Evolutionary conservation across 441 rosid genomes (phyloP), one percentile per base, ranked within the genome.

Genomic region (Eutrema salsugineum): DNA sequence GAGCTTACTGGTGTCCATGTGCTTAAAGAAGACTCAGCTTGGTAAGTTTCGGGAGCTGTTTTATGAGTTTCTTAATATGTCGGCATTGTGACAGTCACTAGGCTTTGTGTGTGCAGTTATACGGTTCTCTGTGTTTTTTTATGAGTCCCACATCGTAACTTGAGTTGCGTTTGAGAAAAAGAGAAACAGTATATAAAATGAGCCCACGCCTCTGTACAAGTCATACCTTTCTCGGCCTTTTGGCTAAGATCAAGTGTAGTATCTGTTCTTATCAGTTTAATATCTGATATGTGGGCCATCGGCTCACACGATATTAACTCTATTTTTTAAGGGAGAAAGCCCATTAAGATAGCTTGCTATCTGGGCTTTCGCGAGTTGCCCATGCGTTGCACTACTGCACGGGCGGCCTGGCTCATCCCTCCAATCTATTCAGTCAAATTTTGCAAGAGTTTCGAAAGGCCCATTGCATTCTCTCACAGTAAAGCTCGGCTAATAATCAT

Each of bases 201-300:
- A 3, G 6, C 65, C 42, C 6, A 24, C 0, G 10, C 0, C 0
- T 0, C 5, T 0, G 0, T 0, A 0, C 11, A 56, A 49, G 0
- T 40, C 50, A 74, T 58, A 70, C 66, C 59, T 70, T 70, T 70
- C 59, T 69, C 66, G 73, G 73, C 73, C 96, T 91, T 86, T 87
- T 82, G 96, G 96, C 96, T 86, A 91, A 89, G 94, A 93, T 91
- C 98, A 89, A 87, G 91, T 85, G 92, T 85, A 87, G 91, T 88
- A 86, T 87, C 84, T 88, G 94, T 83, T 90, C 84, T 81, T 88
- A 90, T 90, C 85, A 82, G 88, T 91, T 83, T 88, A 85, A 87
- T 88, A 24, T 24, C 27, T 24, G 27, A 24, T 24, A 24, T 24
- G 27, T 24, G 4, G 27, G 27, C 0, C 27, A 24, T 24, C 27